A percentile compares a stretch with the other conserved stretches of the same genome.
phyloP scores from a whole-genome alignment of 768 basidiomycete genomes.

The Trametes cubensis region DNA sequence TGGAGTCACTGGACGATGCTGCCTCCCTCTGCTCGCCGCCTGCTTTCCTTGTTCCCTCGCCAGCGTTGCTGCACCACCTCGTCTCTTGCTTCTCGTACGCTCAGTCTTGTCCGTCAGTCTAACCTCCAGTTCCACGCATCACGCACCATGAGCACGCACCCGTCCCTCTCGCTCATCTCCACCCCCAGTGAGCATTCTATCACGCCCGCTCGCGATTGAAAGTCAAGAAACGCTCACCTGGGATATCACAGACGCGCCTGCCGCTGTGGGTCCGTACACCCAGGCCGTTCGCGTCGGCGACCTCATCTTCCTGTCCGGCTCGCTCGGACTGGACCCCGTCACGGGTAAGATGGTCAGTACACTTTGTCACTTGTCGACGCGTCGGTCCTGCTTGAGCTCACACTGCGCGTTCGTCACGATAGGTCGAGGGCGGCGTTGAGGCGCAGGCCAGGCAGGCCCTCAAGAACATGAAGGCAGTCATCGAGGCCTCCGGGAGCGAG shows the following conservation, averaged over 20 bases:
- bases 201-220: background rate
- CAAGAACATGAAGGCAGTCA: slow-evolving; percentile 80
- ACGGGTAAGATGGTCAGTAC: slow-evolving; percentile 63
- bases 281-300: slow-evolving; percentile 85
- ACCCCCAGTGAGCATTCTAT: slow-evolving; percentile 33
- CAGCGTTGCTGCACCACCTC: background rate
- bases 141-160: slow-evolving; percentile 36
- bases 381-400: background rate
- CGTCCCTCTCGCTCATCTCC: slow-evolving; percentile 40
- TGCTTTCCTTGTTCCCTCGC: background rate
- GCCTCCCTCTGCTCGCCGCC: background rate
- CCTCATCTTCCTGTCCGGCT: slow-evolving; percentile 88
- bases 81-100: background rate
- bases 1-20: background rate
- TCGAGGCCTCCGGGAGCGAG: slow-evolving; percentile 81
- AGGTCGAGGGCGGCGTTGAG: slow-evolving; percentile 65
- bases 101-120: background rate
- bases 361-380: background rate
- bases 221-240: no score
- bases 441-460: slow-evolving; percentile 83
- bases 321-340: slow-evolving; percentile 78
- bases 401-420: background rate
- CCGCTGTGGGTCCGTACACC: slow-evolving; percentile 85
- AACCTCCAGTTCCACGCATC: background rate
- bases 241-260: slow-evolving; percentile 63